phyloP scores from a whole-genome alignment of 164 flowering plant species.

The Umbilicus rupestris region DNA sequence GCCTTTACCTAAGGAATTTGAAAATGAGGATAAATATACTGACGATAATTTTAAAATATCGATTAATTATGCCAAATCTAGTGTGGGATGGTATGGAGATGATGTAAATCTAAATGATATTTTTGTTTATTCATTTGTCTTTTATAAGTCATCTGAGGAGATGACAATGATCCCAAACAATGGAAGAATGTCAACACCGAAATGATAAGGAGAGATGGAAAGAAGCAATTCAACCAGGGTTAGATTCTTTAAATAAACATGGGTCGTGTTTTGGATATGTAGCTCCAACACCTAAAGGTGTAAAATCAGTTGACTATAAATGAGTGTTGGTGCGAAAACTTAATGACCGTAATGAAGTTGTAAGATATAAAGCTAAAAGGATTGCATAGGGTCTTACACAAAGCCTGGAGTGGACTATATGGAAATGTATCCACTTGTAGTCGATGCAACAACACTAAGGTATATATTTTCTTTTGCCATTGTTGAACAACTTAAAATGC shows the following conservation, averaged over 20 bases:
- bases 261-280: no score
- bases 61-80: background rate
- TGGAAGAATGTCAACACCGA: background rate
- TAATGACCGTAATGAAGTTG: background rate
- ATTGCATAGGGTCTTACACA: slow-evolving; percentile 2
- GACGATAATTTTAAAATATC: background rate
- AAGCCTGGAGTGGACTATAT: background rate
- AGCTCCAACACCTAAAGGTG: no score
- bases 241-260: background rate
- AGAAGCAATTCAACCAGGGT: background rate
- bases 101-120: background rate
- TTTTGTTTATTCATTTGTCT: background rate
- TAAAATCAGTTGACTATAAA: background rate
- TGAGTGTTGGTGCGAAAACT: background rate
- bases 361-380: background rate
- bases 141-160: background rate
- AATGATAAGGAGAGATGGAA: background rate
- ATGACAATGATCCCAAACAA: background rate
- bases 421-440: background rate
- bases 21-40: background rate
- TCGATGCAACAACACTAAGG: slow-evolving; percentile 7
- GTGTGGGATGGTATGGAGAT: background rate
- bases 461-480: background rate
- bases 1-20: background rate
- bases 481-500: background rate